These are phyloP conservation scores for Starmera stellimalicola DNA, from an alignment of 1,139 yeast species.

Conservation along the genomic window DNA sequence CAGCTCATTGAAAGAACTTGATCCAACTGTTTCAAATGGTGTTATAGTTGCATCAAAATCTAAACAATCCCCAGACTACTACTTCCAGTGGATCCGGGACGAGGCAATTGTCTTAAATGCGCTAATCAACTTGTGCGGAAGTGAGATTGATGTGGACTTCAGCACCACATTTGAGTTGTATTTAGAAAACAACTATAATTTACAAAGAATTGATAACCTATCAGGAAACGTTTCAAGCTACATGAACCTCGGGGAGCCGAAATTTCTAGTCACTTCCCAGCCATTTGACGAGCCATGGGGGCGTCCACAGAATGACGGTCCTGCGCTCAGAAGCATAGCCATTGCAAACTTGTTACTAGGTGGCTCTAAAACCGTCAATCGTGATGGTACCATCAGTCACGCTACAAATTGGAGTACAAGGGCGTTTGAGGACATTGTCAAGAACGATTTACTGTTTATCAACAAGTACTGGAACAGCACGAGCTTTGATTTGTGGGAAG, in stretches of 20 bases:
- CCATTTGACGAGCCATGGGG: constrained; percentile 74
- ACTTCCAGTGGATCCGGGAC: constrained; percentile 87
- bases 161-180: too few species aligned
- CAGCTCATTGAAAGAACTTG: constrained; percentile 16
- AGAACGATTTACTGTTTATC: constrained; percentile 65
- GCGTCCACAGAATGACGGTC: constrained; percentile 94
- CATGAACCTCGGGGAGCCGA: constrained; percentile 82
- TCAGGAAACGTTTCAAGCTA: constrained; percentile 40
- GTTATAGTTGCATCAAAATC: constrained; percentile 85
- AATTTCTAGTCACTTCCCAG: constrained; percentile 57
- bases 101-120: constrained; percentile 75
- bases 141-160: constrained; percentile 41
- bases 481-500: constrained; percentile 95
- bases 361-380: constrained; percentile 25
- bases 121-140: constrained; percentile 31
- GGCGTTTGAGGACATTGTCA: constrained; percentile 45
- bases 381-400: neutral
- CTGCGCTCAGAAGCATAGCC: constrained; percentile 70
- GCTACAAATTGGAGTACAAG: constrained; percentile 9
- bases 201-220: constrained; percentile 61
- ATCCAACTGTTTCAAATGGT: constrained; percentile 45
- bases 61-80: constrained; percentile 58
- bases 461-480: constrained; percentile 49
- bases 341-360: constrained; percentile 45
- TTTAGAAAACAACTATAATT: constrained; percentile 41